Evolutionary conservation across 257 asterid genomes (phyloP), one percentile per base, ranked within the genome.

Genomic region (Fraxinus americana): DNA sequence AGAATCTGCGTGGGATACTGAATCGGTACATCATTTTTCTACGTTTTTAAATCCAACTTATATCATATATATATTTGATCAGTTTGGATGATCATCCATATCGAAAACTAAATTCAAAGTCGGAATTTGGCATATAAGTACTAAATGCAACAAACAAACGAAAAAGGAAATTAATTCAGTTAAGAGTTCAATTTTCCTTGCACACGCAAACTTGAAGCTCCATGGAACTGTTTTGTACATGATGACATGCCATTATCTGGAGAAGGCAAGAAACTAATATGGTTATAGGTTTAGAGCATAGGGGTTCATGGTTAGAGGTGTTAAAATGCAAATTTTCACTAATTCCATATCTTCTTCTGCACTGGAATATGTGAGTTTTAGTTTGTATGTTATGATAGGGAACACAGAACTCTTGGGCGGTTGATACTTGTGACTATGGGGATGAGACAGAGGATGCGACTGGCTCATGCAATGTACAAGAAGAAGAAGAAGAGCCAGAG

Each of bases 401-500:
- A 38, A 52, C 80, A 29, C 86, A 94, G 97, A 89, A 88, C 78
- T 81, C 94, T 41, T 76, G 79, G 70, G 88, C 75, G 77, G 93
- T 75, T 29, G 95, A 90, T 61, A 80, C 87, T 38, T 97, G 91
- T 68, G 97, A 92, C 12, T 97, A 92, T 10, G 81, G 87, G 83
- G 91, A 90, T 35, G 90, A 90, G 2, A 7, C 45, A n/a, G 87
- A 85, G 77, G 83, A 77, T 4, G 91, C 79, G 50, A 80, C 85
- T 71, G 83, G 73, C 61, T 67, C 61, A 0, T 89, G 78, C 69
- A 83, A 48, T 13, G 54, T 45, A 45, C 19, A 88, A 61, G 96
- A 90, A 38, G 92, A 88, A 61, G 90, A 83, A 79, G 98, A 90
- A 75, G 99, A 95, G 83, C 90, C 98, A 57, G 97, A 93, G 83